Evolutionary conservation across 2,329 filamentous ascomycete species (phyloP).

Genomic region (Escovopsis weberi): DNA sequence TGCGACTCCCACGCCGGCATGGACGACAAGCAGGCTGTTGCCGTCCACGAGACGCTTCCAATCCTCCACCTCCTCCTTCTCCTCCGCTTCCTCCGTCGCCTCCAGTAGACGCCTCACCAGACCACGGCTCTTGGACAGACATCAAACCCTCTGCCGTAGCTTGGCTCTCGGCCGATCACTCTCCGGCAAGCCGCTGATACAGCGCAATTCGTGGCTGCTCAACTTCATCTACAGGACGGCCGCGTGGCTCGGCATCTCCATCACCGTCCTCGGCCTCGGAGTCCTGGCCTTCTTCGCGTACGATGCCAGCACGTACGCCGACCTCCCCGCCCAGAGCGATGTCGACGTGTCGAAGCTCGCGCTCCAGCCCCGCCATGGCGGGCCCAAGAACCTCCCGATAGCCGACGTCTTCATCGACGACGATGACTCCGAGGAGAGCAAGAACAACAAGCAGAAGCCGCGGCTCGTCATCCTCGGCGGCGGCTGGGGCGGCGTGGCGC

Average conservation of each 20-base stretch:
- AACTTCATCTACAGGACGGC: constrained; percentile 56
- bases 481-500: constrained; percentile 85
- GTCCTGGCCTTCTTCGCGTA: constrained; percentile 83
- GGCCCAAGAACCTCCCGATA: constrained; percentile 90
- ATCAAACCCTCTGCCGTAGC: background rate
- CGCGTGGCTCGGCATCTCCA: constrained; percentile 49
- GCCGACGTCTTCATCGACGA: constrained; percentile 80
- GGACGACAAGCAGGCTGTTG: constrained; percentile 7
- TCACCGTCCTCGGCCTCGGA: constrained; percentile 52
- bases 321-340: constrained; percentile 50
- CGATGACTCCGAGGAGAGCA: constrained; percentile 59
- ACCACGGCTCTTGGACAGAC: background rate
- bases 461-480: constrained; percentile 84
- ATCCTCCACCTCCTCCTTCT: constrained; percentile 10
- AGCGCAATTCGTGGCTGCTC: constrained; percentile 30
- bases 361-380: constrained; percentile 65
- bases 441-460: constrained; percentile 69
- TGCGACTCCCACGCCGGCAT: constrained; percentile 4
- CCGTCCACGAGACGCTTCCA: constrained; percentile 6
- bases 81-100: background rate
- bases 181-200: constrained; percentile 38
- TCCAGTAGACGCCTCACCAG: constrained; percentile 4
- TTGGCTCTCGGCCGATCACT: constrained; percentile 22
- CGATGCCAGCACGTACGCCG: constrained; percentile 81
- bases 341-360: constrained; percentile 76